Evolutionary conservation across 495 filamentous ascomycete species (phyloP).

Genomic region (Neurospora sp.): DNA sequence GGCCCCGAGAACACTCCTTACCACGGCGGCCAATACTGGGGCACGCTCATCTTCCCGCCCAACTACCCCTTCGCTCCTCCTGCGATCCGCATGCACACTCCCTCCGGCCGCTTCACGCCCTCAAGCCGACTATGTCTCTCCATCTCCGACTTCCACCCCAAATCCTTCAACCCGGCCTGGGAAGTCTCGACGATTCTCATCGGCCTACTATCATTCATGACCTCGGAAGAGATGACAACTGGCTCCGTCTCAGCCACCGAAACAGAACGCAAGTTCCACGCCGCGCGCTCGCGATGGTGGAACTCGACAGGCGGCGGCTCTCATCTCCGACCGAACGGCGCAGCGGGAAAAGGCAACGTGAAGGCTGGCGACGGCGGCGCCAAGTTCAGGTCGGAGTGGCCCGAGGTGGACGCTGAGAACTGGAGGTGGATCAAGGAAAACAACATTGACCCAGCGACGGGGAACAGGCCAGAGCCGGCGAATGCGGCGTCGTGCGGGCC

Average conservation of each 20-base stretch:
- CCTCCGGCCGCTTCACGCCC: conserved; percentile 88
- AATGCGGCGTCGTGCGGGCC: conserved; percentile 52
- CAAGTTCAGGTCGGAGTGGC: conserved; percentile 55
- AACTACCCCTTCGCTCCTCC: conserved; percentile 97
- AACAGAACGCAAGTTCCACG: conserved; percentile 66
- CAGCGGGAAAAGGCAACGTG: conserved; percentile 39
- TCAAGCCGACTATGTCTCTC: conserved; percentile 85
- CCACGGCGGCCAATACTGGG: conserved; percentile 95
- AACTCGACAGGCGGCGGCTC: conserved; percentile 93
- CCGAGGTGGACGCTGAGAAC: conserved; percentile 82
- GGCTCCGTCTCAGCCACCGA: conserved; percentile 76
- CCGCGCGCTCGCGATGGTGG: conserved; percentile 84
- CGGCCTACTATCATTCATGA: conserved; percentile 94
- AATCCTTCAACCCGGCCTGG: conserved; percentile 98
- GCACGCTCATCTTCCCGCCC: conserved; percentile 86
- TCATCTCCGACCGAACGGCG: conserved; percentile 32
- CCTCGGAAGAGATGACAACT: conserved; percentile 97
- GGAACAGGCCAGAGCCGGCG: conserved; percentile 38
- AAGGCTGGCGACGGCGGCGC: conserved; percentile 13
- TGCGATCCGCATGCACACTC: conserved; percentile 97
- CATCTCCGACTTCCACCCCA: conserved; percentile 95
- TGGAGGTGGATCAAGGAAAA: conserved; percentile 86
- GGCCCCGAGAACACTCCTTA: conserved; percentile 94
- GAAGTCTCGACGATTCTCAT: conserved; percentile 94
- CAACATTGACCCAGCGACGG: conserved; percentile 69